phyloP scores from a whole-genome alignment of 2,329 filamentous ascomycete species.

The Aspergillus pseudoglaucus region DNA sequence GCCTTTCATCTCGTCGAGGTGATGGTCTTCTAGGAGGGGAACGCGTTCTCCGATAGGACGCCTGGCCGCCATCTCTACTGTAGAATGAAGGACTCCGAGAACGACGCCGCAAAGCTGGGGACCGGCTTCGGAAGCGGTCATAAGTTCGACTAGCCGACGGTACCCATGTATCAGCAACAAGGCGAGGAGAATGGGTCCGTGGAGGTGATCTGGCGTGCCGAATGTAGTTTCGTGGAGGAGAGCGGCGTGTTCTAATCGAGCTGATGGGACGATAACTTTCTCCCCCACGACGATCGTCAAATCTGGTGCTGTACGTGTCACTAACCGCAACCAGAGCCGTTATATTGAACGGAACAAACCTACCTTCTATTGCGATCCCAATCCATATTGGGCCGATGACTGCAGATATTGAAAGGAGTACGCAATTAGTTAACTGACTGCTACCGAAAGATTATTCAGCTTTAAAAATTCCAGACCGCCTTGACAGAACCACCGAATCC shows the following conservation, averaged over 20 bases:
- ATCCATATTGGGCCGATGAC: constrained; percentile 22
- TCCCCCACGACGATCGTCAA: constrained; percentile 37
- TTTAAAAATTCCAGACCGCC: too few species aligned
- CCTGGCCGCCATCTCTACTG: constrained; percentile 27
- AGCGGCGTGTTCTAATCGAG: constrained; percentile 19
- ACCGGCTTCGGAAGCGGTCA: constrained; percentile 37
- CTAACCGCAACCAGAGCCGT: constrained; percentile 5
- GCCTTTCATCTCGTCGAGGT: constrained; percentile 33
- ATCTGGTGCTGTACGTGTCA: constrained; percentile 16
- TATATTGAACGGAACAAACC: constrained; percentile 4
- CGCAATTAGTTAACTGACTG: too few species aligned
- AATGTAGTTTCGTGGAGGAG: constrained; percentile 30
- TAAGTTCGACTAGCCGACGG: constrained; percentile 28
- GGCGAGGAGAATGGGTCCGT: constrained; percentile 32
- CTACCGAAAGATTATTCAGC: too few species aligned
- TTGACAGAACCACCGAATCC: too few species aligned
- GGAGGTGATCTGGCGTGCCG: constrained; percentile 31
- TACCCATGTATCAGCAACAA: constrained; percentile 38
- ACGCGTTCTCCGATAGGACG: constrained; percentile 27
- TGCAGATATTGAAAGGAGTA: background rate
- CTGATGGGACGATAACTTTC: constrained; percentile 39
- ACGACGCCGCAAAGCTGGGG: constrained; percentile 33
- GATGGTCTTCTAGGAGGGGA: constrained; percentile 36
- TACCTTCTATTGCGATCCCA: constrained; percentile 41
- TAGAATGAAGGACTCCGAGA: constrained; percentile 37